Base-by-base conservation (phyloP, 345 rosid genomes). In the Physaria fendleri region DNA sequence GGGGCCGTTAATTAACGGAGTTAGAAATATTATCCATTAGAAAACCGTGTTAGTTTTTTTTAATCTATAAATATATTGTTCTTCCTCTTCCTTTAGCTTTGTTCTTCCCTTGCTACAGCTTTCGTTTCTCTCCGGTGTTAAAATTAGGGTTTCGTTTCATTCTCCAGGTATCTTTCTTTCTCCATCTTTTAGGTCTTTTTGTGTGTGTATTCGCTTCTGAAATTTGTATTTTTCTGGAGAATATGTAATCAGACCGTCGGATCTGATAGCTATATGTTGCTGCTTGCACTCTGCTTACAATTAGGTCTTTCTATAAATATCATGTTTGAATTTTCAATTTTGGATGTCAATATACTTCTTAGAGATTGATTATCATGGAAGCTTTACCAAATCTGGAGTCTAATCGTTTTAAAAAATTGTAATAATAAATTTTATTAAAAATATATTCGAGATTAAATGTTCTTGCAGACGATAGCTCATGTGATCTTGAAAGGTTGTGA, bases 41-140 rank as follows among this genome's bases (percentile, higher is more conserved):
- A 55, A 56, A 53, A 39, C 64, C 29, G 69, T 62, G 58, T 46
- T 10, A 54, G 74, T 70, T 49, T n/a, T 24, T 7, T 35, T 2
- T 39, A 29, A 52, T 71, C 60, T 77, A 63, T 77, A 55, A 56
- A 74, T 70, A 54, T 61, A 37, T 68, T 61, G 37, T 60, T 18
- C 50, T 27, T 37, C 64, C 38, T 22, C 7, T 28, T 44, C 49
- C 28, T 51, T 49, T 65, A 37, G n/a, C 56, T 55, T 51, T 56
- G 44, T 5, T 32, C 25, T 5, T 43, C 46, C 14, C 29, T 8
- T 25, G 35, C 44, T 32, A 22, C 24, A 3, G 51, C 39, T 38
- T 23, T 52, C 59, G 16, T 33, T 8, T 35, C 47, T 30, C 34
- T 15, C 37, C 12, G 41, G 62, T 28, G 67, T 68, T 50, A 52